phyloP scores from a whole-genome alignment of 495 filamentous ascomycete species.

The Rostrohypoxylon terebratum region DNA sequence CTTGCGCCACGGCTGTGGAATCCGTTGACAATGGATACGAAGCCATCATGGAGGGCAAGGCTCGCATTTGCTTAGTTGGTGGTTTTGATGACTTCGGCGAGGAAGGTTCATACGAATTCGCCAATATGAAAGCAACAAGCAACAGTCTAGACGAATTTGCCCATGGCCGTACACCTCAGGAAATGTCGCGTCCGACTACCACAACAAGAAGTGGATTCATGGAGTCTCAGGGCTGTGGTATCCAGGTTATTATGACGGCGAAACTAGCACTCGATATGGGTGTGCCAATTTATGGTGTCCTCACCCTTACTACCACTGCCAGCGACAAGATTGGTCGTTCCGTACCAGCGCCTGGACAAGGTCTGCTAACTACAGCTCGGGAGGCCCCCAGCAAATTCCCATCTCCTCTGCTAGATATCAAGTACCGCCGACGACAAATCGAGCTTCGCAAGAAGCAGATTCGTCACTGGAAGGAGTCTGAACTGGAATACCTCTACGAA shows the following conservation, averaged over 20 bases:
- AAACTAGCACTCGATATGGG: conserved; percentile 98
- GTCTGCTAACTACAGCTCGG: conserved; percentile 96
- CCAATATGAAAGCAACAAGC: conserved; percentile 99
- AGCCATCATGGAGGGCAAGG: conserved; percentile 97
- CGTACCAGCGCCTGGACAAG: conserved; percentile 94
- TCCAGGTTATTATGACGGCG: conserved; percentile 98
- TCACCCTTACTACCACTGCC: conserved; percentile 95
- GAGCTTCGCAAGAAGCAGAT: conserved; percentile 92
- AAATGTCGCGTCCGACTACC: conserved; percentile 98
- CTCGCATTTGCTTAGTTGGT: conserved; percentile 95
- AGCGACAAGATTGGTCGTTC: conserved; percentile 99
- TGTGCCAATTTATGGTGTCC: conserved; percentile 94
- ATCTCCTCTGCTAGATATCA: conserved; percentile 94
- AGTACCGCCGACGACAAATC: conserved; percentile 94
- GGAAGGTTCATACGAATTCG: conserved; percentile 98
- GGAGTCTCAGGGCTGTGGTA: conserved; percentile 98
- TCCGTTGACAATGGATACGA: conserved; percentile 98
- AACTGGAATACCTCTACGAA: conserved; percentile 90
- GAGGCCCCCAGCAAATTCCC: conserved; percentile 92
- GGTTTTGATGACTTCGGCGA: conserved; percentile 99
- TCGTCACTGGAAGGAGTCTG: conserved; percentile 94
- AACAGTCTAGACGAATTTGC: conserved; percentile 96
- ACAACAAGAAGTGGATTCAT: conserved; percentile 98
- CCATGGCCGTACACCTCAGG: conserved; percentile 91
- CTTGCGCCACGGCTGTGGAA: conserved; percentile 96